Evolutionary conservation across 371 early-diverging fungal species (phyloP).

Genomic region (Blakeslea trispora): DNA sequence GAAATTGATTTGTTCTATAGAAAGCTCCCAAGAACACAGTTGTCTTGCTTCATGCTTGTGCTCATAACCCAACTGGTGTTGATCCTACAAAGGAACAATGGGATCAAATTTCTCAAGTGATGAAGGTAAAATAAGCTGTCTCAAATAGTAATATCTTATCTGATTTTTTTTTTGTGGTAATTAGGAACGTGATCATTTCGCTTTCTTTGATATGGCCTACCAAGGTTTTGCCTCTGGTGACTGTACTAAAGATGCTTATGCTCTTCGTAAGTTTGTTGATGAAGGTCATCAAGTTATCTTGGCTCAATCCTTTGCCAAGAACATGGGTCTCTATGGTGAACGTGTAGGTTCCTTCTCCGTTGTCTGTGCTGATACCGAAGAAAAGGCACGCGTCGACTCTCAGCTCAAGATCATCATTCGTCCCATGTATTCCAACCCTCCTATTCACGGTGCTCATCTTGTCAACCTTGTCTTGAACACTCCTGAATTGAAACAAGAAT

Average conservation of each 20-base stretch:
- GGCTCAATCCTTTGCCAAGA: conserved; percentile 97
- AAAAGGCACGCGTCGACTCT: conserved; percentile 84
- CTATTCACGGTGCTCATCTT: conserved; percentile 92
- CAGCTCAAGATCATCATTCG: conserved; percentile 96
- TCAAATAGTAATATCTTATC: too few relatives aligned
- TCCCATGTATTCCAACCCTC: conserved; percentile 98
- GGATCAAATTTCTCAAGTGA: conserved; percentile 81
- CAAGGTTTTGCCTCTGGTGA: conserved; percentile 98
- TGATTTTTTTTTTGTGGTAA: conserved; percentile 6
- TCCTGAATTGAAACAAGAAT: conserved; percentile 79
- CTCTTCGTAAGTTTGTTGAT: conserved; percentile 90
- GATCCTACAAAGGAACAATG: conserved; percentile 95
- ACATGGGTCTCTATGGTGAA: conserved; percentile 99
- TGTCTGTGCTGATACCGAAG: conserved; percentile 76
- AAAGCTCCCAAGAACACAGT: conserved; percentile 87
- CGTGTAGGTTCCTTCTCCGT: conserved; percentile 96
- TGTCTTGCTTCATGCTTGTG: conserved; percentile 96
- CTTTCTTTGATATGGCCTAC: conserved; percentile 99
- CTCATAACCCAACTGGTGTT: conserved; percentile 99
- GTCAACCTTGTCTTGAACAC: conserved; percentile 86
- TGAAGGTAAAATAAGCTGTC: too few relatives aligned
- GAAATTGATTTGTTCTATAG: conserved; percentile 28
- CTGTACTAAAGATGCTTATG: conserved; percentile 89
- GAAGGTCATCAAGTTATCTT: conserved; percentile 84
- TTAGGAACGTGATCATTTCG: conserved; percentile 78